phyloP scores from a whole-genome alignment of 2,329 filamentous ascomycete species.

The Colletotrichum sp. region DNA sequence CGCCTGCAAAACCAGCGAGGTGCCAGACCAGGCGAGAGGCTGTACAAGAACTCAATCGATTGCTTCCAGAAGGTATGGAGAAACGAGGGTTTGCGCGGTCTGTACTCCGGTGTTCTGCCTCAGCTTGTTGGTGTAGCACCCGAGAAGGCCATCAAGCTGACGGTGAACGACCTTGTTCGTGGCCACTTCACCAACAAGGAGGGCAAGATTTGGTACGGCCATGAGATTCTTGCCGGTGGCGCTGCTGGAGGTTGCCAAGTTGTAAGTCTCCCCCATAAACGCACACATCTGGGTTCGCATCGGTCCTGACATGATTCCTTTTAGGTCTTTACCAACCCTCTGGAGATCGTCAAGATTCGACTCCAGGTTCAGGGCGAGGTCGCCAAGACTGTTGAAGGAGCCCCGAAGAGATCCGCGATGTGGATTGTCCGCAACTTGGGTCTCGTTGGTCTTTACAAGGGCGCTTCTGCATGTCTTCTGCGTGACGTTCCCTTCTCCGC shows the following conservation, averaged over 20 bases:
- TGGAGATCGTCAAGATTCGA: conserved; percentile 99
- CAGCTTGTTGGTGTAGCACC: conserved; percentile 98
- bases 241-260: conserved; percentile 94
- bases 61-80: conserved; percentile 91
- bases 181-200: conserved; percentile 75
- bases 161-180: conserved; percentile 93
- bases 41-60: conserved; percentile 98
- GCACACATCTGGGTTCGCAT: background rate
- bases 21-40: conserved; percentile 78
- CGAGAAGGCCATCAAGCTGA: conserved; percentile 99
- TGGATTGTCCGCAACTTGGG: conserved; percentile 98
- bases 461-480: conserved; percentile 89
- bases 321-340: conserved; percentile 93
- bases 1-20: conserved; percentile 96
- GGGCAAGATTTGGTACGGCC: conserved; percentile 71
- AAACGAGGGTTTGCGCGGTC: conserved; percentile 87
- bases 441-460: conserved; percentile 95
- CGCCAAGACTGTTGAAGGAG: conserved; percentile 81
- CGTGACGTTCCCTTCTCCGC: conserved; percentile 98
- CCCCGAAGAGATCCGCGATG: conserved; percentile 89
- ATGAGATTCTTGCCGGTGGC: conserved; percentile 88
- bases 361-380: conserved; percentile 97
- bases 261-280: conserved; percentile 59
- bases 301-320: conserved; percentile 15
- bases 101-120: conserved; percentile 94